Percentiles rank a stretch among this genome's conserved stretches.
Conservation (phyloP, 768 basidiomycete genomes). For the Leccinum arenicola region DNA sequence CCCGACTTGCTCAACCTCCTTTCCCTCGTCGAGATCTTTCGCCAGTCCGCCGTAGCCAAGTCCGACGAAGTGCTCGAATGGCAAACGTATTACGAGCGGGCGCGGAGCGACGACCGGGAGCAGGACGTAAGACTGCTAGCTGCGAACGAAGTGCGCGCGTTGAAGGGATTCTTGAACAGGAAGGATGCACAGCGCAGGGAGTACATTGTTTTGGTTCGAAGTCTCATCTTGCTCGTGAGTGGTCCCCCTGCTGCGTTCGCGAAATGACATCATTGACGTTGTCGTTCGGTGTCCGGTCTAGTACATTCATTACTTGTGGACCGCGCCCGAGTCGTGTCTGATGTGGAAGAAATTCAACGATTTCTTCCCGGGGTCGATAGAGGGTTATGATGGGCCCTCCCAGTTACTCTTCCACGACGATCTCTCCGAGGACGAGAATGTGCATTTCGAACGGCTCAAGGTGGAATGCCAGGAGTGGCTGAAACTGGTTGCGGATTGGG, state of each 20-base stretch:
- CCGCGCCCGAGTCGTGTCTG: slow-evolving; percentile 26
- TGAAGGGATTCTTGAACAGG: slow-evolving; percentile 13
- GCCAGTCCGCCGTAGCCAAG: slow-evolving; percentile 16
- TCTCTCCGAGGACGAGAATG: slow-evolving; percentile 24
- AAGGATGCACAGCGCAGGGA: slow-evolving; percentile 16
- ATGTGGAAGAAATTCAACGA: slow-evolving; percentile 20
- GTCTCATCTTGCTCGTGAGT: slow-evolving; percentile 23
- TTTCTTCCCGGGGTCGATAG: slow-evolving; percentile 28
- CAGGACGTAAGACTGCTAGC: slow-evolving; percentile 20
- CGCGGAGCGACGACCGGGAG: slow-evolving; percentile 1
- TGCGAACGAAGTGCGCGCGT: slow-evolving; percentile 11
- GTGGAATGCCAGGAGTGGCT: slow-evolving; percentile 21
- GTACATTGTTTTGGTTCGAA: slow-evolving; percentile 24
- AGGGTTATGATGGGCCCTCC: slow-evolving; percentile 12
- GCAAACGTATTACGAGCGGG: slow-evolving; percentile 23
- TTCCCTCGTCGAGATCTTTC: slow-evolving; percentile 21
- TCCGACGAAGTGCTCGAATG: slow-evolving; percentile 23
- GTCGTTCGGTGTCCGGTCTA: neutral
- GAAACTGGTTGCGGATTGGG: slow-evolving; percentile 19
- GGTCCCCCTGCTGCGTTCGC: neutral
- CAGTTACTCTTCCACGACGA: slow-evolving; percentile 22
- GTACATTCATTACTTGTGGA: slow-evolving; percentile 31
- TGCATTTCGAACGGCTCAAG: slow-evolving; percentile 15
- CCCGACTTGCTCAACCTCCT: slow-evolving; percentile 29
- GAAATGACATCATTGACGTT: neutral